These are phyloP conservation scores for Salix purpurea DNA, from an alignment of 345 rosid species.

Conservation along the genomic window DNA sequence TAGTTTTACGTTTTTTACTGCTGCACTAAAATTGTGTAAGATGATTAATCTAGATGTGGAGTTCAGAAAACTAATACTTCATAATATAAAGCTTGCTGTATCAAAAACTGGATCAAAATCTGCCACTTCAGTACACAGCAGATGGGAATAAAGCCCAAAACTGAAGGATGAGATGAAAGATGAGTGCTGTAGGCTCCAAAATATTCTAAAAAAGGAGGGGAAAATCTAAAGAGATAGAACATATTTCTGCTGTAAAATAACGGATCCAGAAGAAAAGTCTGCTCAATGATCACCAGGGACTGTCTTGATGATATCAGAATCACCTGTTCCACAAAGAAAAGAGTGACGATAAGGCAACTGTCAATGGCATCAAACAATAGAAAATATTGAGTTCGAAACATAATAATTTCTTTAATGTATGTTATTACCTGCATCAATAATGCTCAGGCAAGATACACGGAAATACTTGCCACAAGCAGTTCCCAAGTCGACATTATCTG, in stretches of 20 bases:
- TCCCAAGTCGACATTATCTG: slow-evolving; percentile 67
- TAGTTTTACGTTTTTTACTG: neutral
- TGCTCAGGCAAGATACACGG: slow-evolving; percentile 68
- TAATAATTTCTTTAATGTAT: neutral
- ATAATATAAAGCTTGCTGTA: neutral
- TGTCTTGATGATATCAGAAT: slow-evolving; percentile 74
- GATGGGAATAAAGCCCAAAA: neutral
- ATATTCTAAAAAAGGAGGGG: neutral
- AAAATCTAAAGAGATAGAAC: neutral
- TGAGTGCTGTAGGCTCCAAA: neutral
- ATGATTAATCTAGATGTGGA: neutral
- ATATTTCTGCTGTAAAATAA: neutral
- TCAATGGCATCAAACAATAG: neutral
- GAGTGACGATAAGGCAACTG: neutral
- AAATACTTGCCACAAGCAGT: slow-evolving; percentile 73
- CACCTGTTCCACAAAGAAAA: slow-evolving; percentile 33
- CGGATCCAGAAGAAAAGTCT: neutral
- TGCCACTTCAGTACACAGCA: neutral
- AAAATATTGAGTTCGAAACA: neutral
- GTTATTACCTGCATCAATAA: slow-evolving; percentile 51
- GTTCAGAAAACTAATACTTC: neutral
- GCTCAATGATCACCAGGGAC: slow-evolving; percentile 55
- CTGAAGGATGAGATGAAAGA: neutral
- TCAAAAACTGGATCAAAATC: neutral
- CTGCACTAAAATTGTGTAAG: neutral